A percentile compares a stretch with the other conserved stretches of the same genome.
Conservation (phyloP, 129 eudicot species). For the Lactuca saligna region DNA sequence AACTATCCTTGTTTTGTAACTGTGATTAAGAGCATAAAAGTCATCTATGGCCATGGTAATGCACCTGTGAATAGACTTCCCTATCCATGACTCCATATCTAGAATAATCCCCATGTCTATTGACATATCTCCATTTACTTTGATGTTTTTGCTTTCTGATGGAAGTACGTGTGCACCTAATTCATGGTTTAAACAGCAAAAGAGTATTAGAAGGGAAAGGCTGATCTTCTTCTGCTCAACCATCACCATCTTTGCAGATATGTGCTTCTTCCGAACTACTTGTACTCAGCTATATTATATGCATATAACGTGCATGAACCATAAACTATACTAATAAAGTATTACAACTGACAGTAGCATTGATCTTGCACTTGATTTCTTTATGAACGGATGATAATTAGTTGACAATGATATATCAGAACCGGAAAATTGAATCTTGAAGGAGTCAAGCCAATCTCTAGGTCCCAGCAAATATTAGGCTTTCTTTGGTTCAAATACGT, state of each 20-base stretch:
- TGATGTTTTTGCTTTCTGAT: background rate
- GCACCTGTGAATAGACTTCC: conserved; percentile 21
- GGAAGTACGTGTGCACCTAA: background rate
- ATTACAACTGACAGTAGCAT: too few relatives aligned
- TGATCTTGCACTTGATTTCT: too few relatives aligned
- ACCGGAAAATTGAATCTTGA: too few relatives aligned
- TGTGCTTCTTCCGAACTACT: background rate
- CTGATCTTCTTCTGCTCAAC: background rate
- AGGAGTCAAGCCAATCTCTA: too few relatives aligned
- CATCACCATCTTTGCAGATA: background rate
- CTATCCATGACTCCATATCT: conserved; percentile 15
- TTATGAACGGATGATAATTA: too few relatives aligned
- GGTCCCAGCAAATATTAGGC: too few relatives aligned
- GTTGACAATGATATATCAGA: too few relatives aligned
- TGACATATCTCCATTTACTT: too few relatives aligned
- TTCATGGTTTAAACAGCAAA: background rate
- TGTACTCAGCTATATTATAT: background rate
- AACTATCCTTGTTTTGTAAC: conserved; percentile 4
- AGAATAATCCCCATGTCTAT: conserved; percentile 5
- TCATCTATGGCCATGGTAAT: conserved; percentile 13
- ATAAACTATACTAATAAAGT: too few relatives aligned
- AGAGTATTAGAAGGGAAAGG: background rate
- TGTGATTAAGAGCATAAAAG: conserved; percentile 6
- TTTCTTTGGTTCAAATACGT: too few relatives aligned
- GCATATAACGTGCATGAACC: too few relatives aligned